Evolutionary conservation across 805 yeast species (phyloP), one percentile per base, ranked within the genome.

Genomic region (Nakazawaea holstii): DNA sequence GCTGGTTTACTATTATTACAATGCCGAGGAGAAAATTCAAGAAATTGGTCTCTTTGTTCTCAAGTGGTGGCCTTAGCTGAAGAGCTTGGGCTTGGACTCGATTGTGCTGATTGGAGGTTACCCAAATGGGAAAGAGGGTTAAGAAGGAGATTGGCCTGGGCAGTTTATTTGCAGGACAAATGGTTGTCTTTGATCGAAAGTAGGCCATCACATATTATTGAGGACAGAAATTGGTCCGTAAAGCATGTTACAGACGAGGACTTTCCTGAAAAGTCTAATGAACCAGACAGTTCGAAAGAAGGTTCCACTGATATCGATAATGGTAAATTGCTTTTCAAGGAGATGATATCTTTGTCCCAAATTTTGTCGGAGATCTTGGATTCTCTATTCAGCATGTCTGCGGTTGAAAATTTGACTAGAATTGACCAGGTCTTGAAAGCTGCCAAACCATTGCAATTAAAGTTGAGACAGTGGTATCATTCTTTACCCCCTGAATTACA

Each of bases 61-160:
- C 95, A 88, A 54, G 87, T 92, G 20, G 91, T 88, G 6, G 85
- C 95, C 0, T 65, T 91, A 15, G 83, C 97, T 0, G 97, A 92
- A 64, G 96, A 92, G 55, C 69, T 92, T 14, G 97, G 98, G 0
- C 69, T 92, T 9, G 96, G 96, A 0, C 71, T 88, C n/a, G 92
- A 91, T 59, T 91, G 97, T 58, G 81, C 84, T 49, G 78, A 76
- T 53, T 92, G 99, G 99, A 82, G 86, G 57, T 67, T 92, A 32
- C 98, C 98, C 0, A 83, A 84, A 56, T 94, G 98, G 98, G 99
- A 92, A 60, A 73, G 95, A 43, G 95, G 95, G 6, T 67, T 92
- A 42, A 73, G 99, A 45, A 78, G 88, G 55, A 72, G 98, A 49
- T 66, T 92, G 42, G 96, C 97, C 0, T 92, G 99, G 98, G 97